Conservation (phyloP, 768 basidiomycete species). For the Podaxis sp. region DNA sequence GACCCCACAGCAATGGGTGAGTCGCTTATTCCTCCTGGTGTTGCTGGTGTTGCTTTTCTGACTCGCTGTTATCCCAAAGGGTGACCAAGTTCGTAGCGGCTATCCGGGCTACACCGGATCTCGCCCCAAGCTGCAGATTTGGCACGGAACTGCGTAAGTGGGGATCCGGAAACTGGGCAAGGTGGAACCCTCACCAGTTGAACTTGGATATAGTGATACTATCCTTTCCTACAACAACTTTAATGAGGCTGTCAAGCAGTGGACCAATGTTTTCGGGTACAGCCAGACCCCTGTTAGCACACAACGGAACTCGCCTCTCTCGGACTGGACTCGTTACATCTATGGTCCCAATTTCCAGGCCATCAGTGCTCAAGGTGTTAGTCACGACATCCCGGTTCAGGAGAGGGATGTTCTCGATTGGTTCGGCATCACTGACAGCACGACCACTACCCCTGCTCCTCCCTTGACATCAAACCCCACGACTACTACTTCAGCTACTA, state of each 20-base stretch:
- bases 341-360: constrained; percentile 48
- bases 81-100: constrained; percentile 38
- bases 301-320: constrained; percentile 34
- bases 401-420: constrained; percentile 41
- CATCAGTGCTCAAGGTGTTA: constrained; percentile 40
- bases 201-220: constrained; percentile 32
- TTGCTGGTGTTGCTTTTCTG: background rate
- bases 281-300: constrained; percentile 34
- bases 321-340: constrained; percentile 42
- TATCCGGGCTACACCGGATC: constrained; percentile 52
- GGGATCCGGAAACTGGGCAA: background rate
- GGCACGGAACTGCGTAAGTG: constrained; percentile 45
- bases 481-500: constrained; percentile 14
- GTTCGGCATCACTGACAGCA: constrained; percentile 37
- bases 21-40: constrained; percentile 11
- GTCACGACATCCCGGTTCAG: constrained; percentile 49
- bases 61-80: constrained; percentile 19
- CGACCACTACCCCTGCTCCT: constrained; percentile 9
- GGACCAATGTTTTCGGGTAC: constrained; percentile 51
- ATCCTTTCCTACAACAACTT: constrained; percentile 48
- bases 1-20: constrained; percentile 45
- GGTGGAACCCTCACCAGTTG: background rate
- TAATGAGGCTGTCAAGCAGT: constrained; percentile 47
- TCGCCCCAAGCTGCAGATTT: constrained; percentile 47
- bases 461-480: background rate